Base-by-base conservation (phyloP, 2,329 filamentous ascomycete genomes). In the Fusarium sp. region DNA sequence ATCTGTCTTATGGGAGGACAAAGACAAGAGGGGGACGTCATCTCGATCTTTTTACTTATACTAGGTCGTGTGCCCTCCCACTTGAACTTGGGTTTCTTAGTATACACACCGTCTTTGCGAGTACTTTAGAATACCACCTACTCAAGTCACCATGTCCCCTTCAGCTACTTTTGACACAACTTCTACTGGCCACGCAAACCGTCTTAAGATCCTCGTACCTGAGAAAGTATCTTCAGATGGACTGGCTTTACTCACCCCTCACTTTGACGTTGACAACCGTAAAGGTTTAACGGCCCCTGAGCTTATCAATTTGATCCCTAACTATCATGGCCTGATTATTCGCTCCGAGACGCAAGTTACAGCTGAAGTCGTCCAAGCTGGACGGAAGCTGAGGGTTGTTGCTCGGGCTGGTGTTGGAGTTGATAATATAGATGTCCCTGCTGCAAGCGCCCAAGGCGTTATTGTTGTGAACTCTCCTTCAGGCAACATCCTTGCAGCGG, bases 261-360 rank as follows among this genome's bases (percentile, higher is more conserved):
- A 88, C 41, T 90, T 93, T 76, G 88, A 93, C 27, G 92, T 95
- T 38, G 89, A 95, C 78, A 89, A 90, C 70, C 88, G 87, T 58
- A 88, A 88, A 55, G 88, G 87, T 3, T 82, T 95, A 21, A 86
- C 86, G 7, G 81, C 91, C 0, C 85, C 90, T 4, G 88, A 94
- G 72, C 86, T 95, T 25, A 81, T 91, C 45, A 73, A 83, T n/a
- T 86, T 91, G 64, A 94, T 95, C 63, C 88, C 90, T 1, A 83
- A 87, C 27, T 95, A 95, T 80, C 89, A 94, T 52, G 93, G 91
- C 25, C 86, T 95, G 57, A 93, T 95, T 67, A 90, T 95, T 44
- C 90, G 93, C 6, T 95, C 93, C 41, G 93, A 94, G 82, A 95
- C 93, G 4, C 92, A 94, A 78, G 93, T 95, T 66, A 95, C 91